Base-by-base conservation (phyloP, 1,139 yeast species). In the Torulaspora globosa region DNA sequence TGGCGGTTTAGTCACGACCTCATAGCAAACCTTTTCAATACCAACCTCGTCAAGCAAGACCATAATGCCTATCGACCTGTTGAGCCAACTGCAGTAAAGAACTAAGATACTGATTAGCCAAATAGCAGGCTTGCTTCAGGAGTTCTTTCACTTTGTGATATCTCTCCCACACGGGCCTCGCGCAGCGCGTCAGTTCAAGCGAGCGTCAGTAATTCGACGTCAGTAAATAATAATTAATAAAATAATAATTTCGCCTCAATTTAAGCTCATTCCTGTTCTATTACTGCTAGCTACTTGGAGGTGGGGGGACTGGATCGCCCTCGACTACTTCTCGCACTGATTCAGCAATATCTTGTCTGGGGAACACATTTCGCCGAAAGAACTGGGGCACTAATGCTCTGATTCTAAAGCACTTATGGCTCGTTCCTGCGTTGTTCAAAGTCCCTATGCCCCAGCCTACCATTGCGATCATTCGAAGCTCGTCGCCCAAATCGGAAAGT, bases 1-100 rank as follows among this genome's bases (percentile, higher is more conserved):
- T 6, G 58, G 57, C 34, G 44, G 45, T 23, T 43, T 40, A 11
- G 36, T 32, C 19, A 48, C 49, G 12, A 45, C 42, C 14, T 34
- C 46, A 21, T 38, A 48, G 11, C 44, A 43, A 26, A 48, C 44
- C 23, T 41, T 44, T 18, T 41, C 46, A 36, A 40, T 33, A 12
- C 32, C 46, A 28, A 42, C 40, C 42, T 42, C 46, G 38, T 45
- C 38, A 23, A 37, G 29, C 32, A 36, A 27, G 26, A 39, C 44
- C 44, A 41, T 41, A 5, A 18, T 26, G 40, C 11, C 21, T 23
- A 18, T 16, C n/a, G 15, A 26, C 3, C 23, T 15, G 29, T 12
- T 21, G 14, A n/a, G 7, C 24, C 27, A 12, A 16, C 8, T n/a
- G 9, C 18, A 26, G 39, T 10, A 6, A 26, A 5, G 19, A 36